Evolutionary conservation across 768 basidiomycete species (phyloP).

Genomic region (Boletus fagicola): DNA sequence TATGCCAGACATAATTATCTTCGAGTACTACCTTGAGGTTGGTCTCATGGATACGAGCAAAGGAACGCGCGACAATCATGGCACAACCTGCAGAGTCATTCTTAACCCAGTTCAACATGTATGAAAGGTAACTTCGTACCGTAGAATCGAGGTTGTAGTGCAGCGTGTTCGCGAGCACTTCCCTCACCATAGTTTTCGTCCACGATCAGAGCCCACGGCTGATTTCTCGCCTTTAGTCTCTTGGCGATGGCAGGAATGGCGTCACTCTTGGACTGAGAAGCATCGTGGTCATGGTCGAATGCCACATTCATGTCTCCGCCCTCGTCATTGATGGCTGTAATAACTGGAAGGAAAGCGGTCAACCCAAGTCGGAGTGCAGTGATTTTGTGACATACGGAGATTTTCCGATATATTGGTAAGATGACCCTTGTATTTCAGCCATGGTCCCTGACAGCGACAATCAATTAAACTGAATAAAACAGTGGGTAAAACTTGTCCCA

Average conservation of each 20-base stretch:
- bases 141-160: conserved; percentile 93
- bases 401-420: conserved; percentile 96
- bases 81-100: conserved; percentile 57
- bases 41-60: conserved; percentile 98
- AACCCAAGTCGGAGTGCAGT: not conserved
- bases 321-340: conserved; percentile 95
- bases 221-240: conserved; percentile 73
- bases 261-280: conserved; percentile 49
- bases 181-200: conserved; percentile 99
- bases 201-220: conserved; percentile 92
- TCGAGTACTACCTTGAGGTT: conserved; percentile 73
- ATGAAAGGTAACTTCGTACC: conserved; percentile 40
- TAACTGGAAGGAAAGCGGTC: conserved; percentile 50
- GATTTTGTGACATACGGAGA: conserved; percentile 55
- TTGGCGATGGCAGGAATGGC: conserved; percentile 93
- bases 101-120: not conserved
- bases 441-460: conserved; percentile 66
- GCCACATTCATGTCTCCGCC: conserved; percentile 91
- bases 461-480: conserved; percentile 1
- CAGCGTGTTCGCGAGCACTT: conserved; percentile 96
- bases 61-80: conserved; percentile 87
- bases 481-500: conserved; percentile 36
- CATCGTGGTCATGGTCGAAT: conserved; percentile 64
- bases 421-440: conserved; percentile 99
- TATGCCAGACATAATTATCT: not conserved